A percentile compares a stretch with the other conserved stretches of the same genome.
phyloP scores from a whole-genome alignment of 2,329 filamentous ascomycete species.

The Fusarium sp. region DNA sequence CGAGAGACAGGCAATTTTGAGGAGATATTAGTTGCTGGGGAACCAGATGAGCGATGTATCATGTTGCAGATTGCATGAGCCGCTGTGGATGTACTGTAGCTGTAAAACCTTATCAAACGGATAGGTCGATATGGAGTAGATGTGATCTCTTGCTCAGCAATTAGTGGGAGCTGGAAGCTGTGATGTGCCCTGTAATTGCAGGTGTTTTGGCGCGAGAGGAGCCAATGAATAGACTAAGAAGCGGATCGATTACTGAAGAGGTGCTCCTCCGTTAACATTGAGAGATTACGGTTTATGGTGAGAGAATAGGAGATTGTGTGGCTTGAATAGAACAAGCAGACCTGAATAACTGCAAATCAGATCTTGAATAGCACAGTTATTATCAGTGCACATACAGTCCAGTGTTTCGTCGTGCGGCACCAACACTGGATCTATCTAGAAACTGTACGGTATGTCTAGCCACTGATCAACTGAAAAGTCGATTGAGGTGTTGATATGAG shows the following conservation, averaged over 20 bases:
- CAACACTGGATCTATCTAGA: neutral
- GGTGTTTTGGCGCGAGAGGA: slow-evolving; percentile 27
- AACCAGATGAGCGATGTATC: neutral
- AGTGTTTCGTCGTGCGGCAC: neutral
- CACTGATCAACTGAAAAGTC: neutral
- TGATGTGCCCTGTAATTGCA: slow-evolving; percentile 25
- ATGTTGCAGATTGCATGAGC: neutral
- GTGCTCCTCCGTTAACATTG: neutral
- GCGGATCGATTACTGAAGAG: slow-evolving; percentile 13
- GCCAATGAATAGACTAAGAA: slow-evolving; percentile 17
- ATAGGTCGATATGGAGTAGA: neutral
- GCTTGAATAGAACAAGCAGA: neutral
- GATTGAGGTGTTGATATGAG: neutral
- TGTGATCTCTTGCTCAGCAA: neutral
- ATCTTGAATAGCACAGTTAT: neutral
- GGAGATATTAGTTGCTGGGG: slow-evolving; percentile 15
- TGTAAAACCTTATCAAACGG: neutral
- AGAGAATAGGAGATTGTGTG: neutral
- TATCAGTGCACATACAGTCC: neutral
- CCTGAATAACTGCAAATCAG: neutral
- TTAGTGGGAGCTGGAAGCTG: neutral
- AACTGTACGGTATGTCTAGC: neutral
- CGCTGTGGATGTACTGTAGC: neutral
- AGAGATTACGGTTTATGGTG: neutral
- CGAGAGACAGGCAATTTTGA: slow-evolving; percentile 5